phyloP scores from a whole-genome alignment of 2,329 filamentous ascomycete genomes.

The Gyromitra esculenta region DNA sequence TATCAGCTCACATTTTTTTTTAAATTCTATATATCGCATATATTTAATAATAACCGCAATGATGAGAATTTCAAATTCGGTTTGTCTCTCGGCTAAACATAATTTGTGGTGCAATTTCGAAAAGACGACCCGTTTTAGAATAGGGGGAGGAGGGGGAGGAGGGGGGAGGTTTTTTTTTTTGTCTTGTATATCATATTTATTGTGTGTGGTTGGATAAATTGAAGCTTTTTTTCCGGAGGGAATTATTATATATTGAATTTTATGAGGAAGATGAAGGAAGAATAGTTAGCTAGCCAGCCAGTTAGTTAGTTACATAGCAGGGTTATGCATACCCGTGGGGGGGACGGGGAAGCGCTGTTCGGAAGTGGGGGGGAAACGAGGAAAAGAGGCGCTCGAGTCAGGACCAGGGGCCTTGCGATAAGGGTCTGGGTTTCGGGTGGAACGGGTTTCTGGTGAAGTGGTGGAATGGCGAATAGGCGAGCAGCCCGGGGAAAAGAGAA shows the following conservation, averaged over 20 bases:
- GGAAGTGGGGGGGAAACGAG: background rate
- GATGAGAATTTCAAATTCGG: background rate
- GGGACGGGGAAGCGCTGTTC: background rate
- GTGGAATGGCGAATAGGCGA: constrained; percentile 9
- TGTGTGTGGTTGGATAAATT: constrained; percentile 3
- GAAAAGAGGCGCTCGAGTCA: no score
- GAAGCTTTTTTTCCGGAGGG: background rate
- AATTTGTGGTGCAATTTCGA: background rate
- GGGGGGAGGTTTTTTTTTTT: background rate
- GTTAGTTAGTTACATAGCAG: background rate
- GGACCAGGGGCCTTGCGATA: background rate
- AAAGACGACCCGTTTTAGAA: constrained; percentile 17
- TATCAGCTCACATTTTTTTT: constrained; percentile 9
- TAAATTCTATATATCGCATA: background rate
- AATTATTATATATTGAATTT: background rate
- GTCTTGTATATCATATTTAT: constrained; percentile 22
- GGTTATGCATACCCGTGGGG: constrained; percentile 17
- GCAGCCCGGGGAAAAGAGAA: background rate
- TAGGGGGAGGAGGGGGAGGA: no score
- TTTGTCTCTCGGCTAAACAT: constrained; percentile 23
- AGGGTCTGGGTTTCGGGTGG: constrained; percentile 18
- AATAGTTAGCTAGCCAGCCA: no score
- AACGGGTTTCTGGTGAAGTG: constrained; percentile 14
- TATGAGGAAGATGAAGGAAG: background rate
- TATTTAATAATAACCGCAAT: no score